phyloP scores from a whole-genome alignment of 352 stramenopile species.

The Pythium coloratum region DNA sequence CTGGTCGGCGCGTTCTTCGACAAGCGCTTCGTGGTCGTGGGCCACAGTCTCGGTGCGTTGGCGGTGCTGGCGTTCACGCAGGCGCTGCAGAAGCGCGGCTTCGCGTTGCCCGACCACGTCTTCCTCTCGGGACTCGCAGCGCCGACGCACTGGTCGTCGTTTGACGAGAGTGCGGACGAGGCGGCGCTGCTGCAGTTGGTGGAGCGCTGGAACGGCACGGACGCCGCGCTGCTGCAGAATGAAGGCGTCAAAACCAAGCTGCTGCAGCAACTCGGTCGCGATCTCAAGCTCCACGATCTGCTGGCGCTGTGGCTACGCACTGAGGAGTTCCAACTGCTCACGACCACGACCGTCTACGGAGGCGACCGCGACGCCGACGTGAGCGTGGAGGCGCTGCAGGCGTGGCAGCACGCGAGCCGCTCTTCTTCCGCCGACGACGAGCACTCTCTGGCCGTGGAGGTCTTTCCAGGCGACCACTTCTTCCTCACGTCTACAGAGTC shows the following conservation, averaged over 20 bases:
- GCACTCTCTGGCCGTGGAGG: constrained; percentile 34
- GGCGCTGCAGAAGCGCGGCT: constrained; percentile 41
- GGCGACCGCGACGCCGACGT: constrained; percentile 43
- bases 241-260: constrained; percentile 39
- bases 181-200: constrained; percentile 44
- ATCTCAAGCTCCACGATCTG: constrained; percentile 57
- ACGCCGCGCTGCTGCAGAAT: constrained; percentile 51
- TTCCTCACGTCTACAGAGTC: constrained; percentile 38
- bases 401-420: constrained; percentile 30
- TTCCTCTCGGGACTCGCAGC: constrained; percentile 54
- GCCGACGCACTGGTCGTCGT: constrained; percentile 35
- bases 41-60: constrained; percentile 71
- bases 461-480: constrained; percentile 65
- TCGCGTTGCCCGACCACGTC: constrained; percentile 56
- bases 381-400: constrained; percentile 33
- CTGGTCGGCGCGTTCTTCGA: constrained; percentile 55
- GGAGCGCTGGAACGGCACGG: constrained; percentile 59
- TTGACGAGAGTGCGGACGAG: constrained; percentile 37
- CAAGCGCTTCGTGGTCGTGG: constrained; percentile 68
- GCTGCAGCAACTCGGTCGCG: constrained; percentile 35
- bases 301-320: constrained; percentile 42
- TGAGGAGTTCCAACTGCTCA: constrained; percentile 29
- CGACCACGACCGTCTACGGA: constrained; percentile 53
- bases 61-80: constrained; percentile 53
- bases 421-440: constrained; percentile 14